Percentiles rank a stretch among this genome's conserved stretches.
These are phyloP conservation scores for Halophytophthora polymorphica DNA, from an alignment of 352 stramenopile species.

Conservation along the genomic window DNA sequence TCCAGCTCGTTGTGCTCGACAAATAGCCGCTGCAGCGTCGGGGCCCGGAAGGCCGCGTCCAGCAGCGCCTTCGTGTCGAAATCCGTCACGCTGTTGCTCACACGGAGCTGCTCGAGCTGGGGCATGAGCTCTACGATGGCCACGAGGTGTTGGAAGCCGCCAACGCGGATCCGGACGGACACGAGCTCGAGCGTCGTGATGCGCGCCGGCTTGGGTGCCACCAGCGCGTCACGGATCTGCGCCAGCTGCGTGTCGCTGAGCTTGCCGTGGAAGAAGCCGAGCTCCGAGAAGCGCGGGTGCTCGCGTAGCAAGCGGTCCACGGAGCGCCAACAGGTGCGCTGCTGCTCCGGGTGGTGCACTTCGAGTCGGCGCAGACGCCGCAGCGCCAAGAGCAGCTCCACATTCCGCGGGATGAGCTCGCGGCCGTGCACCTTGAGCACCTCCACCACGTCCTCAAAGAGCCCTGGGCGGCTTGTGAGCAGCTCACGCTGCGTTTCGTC, in stretches of 20 bases:
- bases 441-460: constrained; percentile 60
- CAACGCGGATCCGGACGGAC: constrained; percentile 57
- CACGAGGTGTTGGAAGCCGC: constrained; percentile 45
- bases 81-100: constrained; percentile 60
- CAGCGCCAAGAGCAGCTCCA: constrained; percentile 39
- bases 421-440: constrained; percentile 60
- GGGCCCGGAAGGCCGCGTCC: constrained; percentile 29
- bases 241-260: constrained; percentile 42
- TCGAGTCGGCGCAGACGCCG: constrained; percentile 48
- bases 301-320: constrained; percentile 29
- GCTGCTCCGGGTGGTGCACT: constrained; percentile 73
- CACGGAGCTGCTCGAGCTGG: constrained; percentile 39
- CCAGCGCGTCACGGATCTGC: constrained; percentile 32
- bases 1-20: constrained; percentile 80
- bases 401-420: constrained; percentile 54
- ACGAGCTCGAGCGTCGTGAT: constrained; percentile 59
- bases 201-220: constrained; percentile 9
- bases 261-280: constrained; percentile 77
- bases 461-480: constrained; percentile 4
- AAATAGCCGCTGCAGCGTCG: constrained; percentile 42
- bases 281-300: constrained; percentile 31
- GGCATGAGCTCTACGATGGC: constrained; percentile 31
- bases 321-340: constrained; percentile 44
- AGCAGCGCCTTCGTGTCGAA: constrained; percentile 56
- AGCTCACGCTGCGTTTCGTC: constrained; percentile 6